These are phyloP conservation scores for Fagus crenata DNA, from an alignment of 306 rosid genomes.

Conservation along the genomic window DNA sequence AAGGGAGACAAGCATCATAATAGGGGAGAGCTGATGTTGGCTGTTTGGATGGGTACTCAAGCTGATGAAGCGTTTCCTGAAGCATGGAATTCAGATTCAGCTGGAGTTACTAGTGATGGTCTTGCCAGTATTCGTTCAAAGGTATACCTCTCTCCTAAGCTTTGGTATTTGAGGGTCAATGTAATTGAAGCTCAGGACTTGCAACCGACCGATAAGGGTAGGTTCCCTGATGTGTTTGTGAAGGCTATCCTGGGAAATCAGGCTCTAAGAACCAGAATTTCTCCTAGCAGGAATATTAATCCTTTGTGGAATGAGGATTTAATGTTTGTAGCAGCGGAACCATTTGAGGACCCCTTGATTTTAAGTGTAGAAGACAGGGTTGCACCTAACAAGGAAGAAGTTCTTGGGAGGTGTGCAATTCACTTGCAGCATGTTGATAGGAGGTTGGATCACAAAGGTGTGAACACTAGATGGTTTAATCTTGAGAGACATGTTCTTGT, in stretches of 20 bases:
- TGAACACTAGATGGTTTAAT: conserved; percentile 75
- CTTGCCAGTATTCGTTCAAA: conserved; percentile 86
- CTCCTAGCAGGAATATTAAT: conserved; percentile 71
- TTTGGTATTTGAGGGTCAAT: conserved; percentile 96
- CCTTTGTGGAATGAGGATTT: conserved; percentile 98
- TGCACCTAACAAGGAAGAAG: conserved; percentile 86
- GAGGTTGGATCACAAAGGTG: conserved; percentile 83
- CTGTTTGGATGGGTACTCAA: conserved; percentile 99
- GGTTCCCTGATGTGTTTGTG: conserved; percentile 84
- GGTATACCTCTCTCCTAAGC: conserved; percentile 96
- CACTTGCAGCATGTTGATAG: conserved; percentile 53
- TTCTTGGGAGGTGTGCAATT: conserved; percentile 70
- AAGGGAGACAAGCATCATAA: conserved; percentile 51
- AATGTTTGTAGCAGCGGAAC: conserved; percentile 94
- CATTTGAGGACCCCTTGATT: conserved; percentile 82
- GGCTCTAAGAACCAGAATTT: conserved; percentile 68
- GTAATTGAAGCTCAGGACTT: conserved; percentile 96
- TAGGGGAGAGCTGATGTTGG: conserved; percentile 92
- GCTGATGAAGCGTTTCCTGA: conserved; percentile 98
- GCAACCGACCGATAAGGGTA: conserved; percentile 68
- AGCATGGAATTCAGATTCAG: conserved; percentile 98
- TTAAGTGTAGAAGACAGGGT: conserved; percentile 89
- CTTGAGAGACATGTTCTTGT: conserved; percentile 66
- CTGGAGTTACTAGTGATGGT: conserved; percentile 86
- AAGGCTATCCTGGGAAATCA: conserved; percentile 81